Evolutionary conservation across 352 stramenopile genomes (phyloP).

Genomic region (Blastocystis sp.): DNA sequence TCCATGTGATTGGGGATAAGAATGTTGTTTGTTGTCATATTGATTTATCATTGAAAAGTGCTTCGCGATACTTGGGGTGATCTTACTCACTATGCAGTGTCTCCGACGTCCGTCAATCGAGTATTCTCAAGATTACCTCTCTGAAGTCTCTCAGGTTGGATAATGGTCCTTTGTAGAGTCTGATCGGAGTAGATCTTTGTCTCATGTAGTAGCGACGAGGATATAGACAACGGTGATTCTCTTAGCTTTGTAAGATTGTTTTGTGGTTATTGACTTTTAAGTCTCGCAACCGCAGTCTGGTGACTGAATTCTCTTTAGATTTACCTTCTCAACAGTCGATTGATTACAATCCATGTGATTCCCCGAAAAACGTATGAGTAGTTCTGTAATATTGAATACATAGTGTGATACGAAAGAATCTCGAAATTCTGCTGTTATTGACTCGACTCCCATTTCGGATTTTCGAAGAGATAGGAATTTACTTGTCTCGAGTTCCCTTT

Average conservation of each 20-base stretch:
- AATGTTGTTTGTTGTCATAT: conserved; percentile 17
- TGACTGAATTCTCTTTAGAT: conserved; percentile 4
- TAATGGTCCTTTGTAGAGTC: no score
- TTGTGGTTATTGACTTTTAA: no score
- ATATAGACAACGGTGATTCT: no score
- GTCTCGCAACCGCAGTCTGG: not conserved
- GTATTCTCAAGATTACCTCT: no score
- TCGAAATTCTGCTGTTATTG: no score
- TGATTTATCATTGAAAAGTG: not conserved
- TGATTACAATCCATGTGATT: not conserved
- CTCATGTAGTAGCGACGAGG: no score
- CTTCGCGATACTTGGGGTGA: not conserved
- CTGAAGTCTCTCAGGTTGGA: no score
- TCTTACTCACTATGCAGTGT: not conserved
- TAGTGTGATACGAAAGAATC: no score
- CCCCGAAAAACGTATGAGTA: not conserved
- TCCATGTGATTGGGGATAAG: conserved; percentile 30
- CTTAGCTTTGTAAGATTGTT: no score
- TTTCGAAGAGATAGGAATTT: not conserved
- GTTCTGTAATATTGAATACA: not conserved
- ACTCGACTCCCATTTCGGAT: not conserved
- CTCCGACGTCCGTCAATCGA: no score
- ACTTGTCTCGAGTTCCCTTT: not conserved
- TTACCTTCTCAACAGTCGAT: conserved; percentile 31
- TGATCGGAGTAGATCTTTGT: no score